A percentile compares a stretch with the other conserved stretches of the same genome.
These are phyloP conservation scores for Ilyonectria robusta DNA, from an alignment of 2,329 filamentous ascomycete species.

Conservation along the genomic window DNA sequence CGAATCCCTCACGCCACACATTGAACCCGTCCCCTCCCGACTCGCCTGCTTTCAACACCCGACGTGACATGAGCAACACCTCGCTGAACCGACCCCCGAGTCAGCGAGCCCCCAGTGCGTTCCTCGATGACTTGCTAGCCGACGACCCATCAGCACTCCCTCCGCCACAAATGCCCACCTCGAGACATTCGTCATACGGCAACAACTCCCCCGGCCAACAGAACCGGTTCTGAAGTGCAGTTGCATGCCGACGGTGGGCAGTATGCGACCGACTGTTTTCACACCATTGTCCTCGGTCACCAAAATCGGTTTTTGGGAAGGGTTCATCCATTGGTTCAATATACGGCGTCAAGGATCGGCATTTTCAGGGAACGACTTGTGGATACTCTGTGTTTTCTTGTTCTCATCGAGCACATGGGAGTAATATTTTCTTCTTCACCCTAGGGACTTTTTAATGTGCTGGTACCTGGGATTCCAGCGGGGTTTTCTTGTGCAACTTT, in stretches of 20 bases:
- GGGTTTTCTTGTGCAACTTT: constrained; percentile 30
- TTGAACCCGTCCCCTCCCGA: constrained; percentile 71
- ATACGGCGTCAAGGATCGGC: constrained; percentile 43
- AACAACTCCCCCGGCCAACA: constrained; percentile 39
- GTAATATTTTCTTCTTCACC: constrained; percentile 32
- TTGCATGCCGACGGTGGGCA: constrained; percentile 18
- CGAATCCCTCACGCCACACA: constrained; percentile 58
- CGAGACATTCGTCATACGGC: constrained; percentile 43
- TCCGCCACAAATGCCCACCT: constrained; percentile 56
- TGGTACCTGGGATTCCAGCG: constrained; percentile 29
- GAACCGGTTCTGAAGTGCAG: constrained; percentile 45
- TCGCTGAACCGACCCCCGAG: constrained; percentile 73
- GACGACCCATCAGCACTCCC: constrained; percentile 73
- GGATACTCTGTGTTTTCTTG: constrained; percentile 33
- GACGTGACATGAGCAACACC: constrained; percentile 71
- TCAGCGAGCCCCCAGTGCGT: constrained; percentile 86
- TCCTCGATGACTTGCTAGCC: constrained; percentile 90
- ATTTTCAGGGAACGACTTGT: constrained; percentile 39
- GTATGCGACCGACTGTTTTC: constrained; percentile 32
- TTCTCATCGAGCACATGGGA: constrained; percentile 33
- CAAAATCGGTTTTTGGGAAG: constrained; percentile 34
- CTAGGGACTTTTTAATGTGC: constrained; percentile 38
- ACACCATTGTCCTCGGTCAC: constrained; percentile 27
- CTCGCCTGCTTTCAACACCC: constrained; percentile 70
- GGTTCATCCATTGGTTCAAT: constrained; percentile 37